Evolutionary conservation across 192 early-diverging fungal species (phyloP).

Genomic region (Funneliformis geosporum): DNA sequence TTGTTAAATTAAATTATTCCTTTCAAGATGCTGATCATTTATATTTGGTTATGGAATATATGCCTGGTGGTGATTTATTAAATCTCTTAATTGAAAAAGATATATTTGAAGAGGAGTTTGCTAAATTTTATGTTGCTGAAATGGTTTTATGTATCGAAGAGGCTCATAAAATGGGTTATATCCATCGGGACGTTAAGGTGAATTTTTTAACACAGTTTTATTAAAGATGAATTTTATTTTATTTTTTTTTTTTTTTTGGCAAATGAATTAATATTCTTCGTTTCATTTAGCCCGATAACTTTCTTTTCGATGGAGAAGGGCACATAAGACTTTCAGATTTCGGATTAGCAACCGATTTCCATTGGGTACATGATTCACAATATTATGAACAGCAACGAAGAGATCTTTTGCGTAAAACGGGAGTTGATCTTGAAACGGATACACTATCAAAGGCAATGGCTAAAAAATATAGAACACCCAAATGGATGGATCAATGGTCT

Average conservation of each 20-base stretch:
- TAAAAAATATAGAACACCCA: conserved; percentile 37
- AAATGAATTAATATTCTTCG: neutral
- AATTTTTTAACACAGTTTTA: neutral
- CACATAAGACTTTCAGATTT: conserved; percentile 73
- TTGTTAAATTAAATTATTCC: conserved; percentile 88
- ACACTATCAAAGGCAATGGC: conserved; percentile 37
- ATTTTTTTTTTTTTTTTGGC: neutral
- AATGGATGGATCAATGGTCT: conserved; percentile 39
- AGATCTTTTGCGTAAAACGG: conserved; percentile 47
- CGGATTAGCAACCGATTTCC: conserved; percentile 69
- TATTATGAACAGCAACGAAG: conserved; percentile 64
- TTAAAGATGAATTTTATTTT: neutral
- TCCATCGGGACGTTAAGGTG: conserved; percentile 68
- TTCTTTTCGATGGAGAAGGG: conserved; percentile 65
- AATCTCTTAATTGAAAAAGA: conserved; percentile 89
- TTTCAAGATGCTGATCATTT: conserved; percentile 90
- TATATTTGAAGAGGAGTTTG: conserved; percentile 73
- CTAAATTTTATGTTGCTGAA: conserved; percentile 87
- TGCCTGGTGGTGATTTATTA: conserved; percentile 93
- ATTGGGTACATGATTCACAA: conserved; percentile 62
- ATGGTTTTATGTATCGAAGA: conserved; percentile 79
- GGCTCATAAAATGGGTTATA: conserved; percentile 77
- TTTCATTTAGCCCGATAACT: conserved; percentile 65
- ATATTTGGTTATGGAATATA: conserved; percentile 97
- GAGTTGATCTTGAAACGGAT: conserved; percentile 50